Evolutionary conservation across 805 yeast species (phyloP), one percentile per base, ranked within the genome.

Genomic region (Schizosaccharomyces osmophilus): DNA sequence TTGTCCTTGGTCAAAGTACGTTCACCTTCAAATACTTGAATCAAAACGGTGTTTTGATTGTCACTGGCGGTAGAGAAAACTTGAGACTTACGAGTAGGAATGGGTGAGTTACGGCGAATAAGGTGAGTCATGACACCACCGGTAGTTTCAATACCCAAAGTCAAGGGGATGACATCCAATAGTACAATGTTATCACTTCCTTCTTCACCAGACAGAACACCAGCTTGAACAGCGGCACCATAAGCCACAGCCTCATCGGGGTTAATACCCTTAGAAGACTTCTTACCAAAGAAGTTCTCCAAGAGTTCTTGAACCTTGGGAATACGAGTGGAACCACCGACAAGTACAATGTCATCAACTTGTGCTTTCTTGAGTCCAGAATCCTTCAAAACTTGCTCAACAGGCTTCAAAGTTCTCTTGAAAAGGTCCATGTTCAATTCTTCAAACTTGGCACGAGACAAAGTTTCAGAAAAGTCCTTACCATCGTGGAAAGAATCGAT

Each of bases 231-330:
- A 65, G 98, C 97, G 64, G 97, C 97, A 81, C 98, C 98, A 70
- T 83, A 90, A 55, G 97, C 98, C 71, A 90, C 97, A 73, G 98
- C 98, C 79, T 90, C 98, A 77, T 90, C 98, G 65, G 98, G 97
- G 79, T 90, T 90, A 71, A 90, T 90, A 70, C 95, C 90, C 81
- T 89, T 90, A 67, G 95, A 87, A 66, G 95, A 90, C 76, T 88
- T 88, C 80, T 93, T 90, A 69, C 95, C 95, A 72, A 90, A 90
- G 81, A 75, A 88, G 66, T 84, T 80, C 76, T 90, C 95, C 68
- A 90, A 80, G 69, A 90, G 79, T 76, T 86, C 85, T 78, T 89
- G 97, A 68, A 90, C 90, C 80, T 88, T 93, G 77, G 97, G 98
- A 77, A 90, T 93, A 81, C 97, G 87, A 62, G 98, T 93, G 51